Conservation (phyloP, 108 stramenopile genomes). For the Skeletonema tropicum region DNA sequence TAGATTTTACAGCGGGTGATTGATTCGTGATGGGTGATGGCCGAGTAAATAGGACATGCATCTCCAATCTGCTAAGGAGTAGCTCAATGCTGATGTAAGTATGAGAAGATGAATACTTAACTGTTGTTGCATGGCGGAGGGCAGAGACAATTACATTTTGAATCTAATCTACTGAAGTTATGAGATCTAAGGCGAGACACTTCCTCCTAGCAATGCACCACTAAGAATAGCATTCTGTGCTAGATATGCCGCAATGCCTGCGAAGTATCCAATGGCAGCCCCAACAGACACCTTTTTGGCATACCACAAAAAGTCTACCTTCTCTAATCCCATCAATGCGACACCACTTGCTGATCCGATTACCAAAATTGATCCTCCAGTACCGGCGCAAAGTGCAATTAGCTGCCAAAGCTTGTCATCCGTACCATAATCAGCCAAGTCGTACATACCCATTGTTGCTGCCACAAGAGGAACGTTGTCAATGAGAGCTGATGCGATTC, state of each 20-base stretch:
- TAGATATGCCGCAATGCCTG: conserved; percentile 90
- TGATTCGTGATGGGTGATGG: no score
- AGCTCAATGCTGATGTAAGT: no score
- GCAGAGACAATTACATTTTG: neutral
- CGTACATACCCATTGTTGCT: conserved; percentile 96
- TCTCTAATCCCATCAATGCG: conserved; percentile 94
- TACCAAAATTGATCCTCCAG: conserved; percentile 92
- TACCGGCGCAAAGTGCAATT: conserved; percentile 94
- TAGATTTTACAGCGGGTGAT: no score
- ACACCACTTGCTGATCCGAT: conserved; percentile 94
- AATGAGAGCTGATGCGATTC: conserved; percentile 90
- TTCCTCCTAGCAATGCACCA: conserved; percentile 54
- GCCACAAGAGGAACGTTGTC: conserved; percentile 95
- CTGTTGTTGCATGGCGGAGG: no score
- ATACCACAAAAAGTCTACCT: conserved; percentile 96
- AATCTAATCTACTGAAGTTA: neutral
- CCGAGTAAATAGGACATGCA: no score
- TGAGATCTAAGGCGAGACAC: neutral
- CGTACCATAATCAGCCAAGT: conserved; percentile 82
- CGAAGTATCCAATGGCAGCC: conserved; percentile 89
- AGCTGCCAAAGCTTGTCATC: conserved; percentile 95
- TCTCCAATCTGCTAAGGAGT: no score
- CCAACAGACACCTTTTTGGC: conserved; percentile 86
- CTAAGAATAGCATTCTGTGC: conserved; percentile 68
- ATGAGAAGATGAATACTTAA: no score